Evolutionary conservation across 495 filamentous ascomycete genomes (phyloP), one percentile per base, ranked within the genome.

Genomic region (Penicillium turbatum): DNA sequence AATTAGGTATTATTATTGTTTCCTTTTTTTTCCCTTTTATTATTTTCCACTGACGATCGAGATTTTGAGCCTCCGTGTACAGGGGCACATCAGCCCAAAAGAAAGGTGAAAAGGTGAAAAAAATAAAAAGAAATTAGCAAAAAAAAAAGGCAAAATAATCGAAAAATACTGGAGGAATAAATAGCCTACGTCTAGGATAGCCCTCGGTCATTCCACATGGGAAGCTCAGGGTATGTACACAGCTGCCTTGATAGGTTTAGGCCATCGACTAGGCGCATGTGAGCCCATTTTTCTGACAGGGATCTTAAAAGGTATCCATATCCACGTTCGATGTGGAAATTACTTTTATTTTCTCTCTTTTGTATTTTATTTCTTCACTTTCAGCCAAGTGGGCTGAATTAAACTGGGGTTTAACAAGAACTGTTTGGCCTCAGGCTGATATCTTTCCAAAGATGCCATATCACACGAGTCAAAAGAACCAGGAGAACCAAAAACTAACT

Each of bases 51-150:
- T 60, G 54, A 53, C 46, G 58, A 59, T 59, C 46, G 54, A 44
- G 50, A 42, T 59, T 56, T 65, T 65, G 62, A 65, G 62, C 62
- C 62, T 65, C 60, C 56, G 59, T 30, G 38, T 43, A 32, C 52
- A 59, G 55, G 48, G 55, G 40, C 29, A 30, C n/a, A 13, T 42
- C 7, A 51, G 49, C 49, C 30, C 34, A 35, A 30, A 34, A 13
- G 32, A 24, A 32, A 8, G n/a, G n/a, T 24, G 4, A 24, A 17
- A 44, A 10, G 3, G 17, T 17, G 12, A 45, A 37, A 51, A 16
- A n/a, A 35, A 31, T 8, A 21, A 42, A 24, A 31, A 36, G 27
- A 21, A 53, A 53, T n/a, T 17, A 27, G 6, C 5, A 36, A 36
- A 44, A 17, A 17, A 21, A 47, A 9, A 35, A 36, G n/a, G n/a